phyloP scores from a whole-genome alignment of 2,329 filamentous ascomycete species.

The Colletotrichum tropicicola region DNA sequence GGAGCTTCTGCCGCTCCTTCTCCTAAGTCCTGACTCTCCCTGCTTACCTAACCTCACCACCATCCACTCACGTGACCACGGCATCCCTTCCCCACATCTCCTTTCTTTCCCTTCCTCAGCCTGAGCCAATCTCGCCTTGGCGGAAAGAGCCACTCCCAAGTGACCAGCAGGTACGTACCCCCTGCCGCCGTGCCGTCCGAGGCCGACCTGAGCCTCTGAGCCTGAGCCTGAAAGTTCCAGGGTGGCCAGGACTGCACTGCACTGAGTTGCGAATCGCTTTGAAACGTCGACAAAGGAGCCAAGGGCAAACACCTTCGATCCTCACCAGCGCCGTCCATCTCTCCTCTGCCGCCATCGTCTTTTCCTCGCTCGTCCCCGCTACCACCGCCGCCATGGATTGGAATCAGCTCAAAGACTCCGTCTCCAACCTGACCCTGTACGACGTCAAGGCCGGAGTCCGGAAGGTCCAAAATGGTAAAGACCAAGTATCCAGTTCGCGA shows the following conservation, averaged over 20 bases:
- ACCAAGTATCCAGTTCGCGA: constrained; percentile 17
- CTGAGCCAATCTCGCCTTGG: not conserved
- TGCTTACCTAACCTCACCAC: not conserved
- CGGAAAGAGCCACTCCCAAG: not conserved
- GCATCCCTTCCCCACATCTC: not conserved
- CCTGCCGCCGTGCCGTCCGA: constrained; percentile 22
- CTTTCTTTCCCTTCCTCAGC: not conserved
- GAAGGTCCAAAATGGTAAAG: constrained; percentile 94
- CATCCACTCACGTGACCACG: not conserved
- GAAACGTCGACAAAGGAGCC: constrained; percentile 30
- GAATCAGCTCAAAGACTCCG: constrained; percentile 83
- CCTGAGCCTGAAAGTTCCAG: constrained; percentile 30
- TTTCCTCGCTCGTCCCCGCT: not conserved
- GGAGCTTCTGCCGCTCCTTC: not conserved
- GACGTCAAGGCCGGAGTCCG: constrained; percentile 94
- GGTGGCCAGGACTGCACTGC: constrained; percentile 24
- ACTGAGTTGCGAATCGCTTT: constrained; percentile 19
- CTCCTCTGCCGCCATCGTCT: constrained; percentile 2
- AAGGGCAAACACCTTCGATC: not conserved
- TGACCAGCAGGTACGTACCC: constrained; percentile 18
- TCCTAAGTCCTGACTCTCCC: too few relatives aligned
- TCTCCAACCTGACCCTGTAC: constrained; percentile 92
- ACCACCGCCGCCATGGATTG: constrained; percentile 75
- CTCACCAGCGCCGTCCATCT: constrained; percentile 10
- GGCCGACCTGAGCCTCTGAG: constrained; percentile 16